These are phyloP conservation scores for Epichloe baconii DNA, from an alignment of 2,329 filamentous ascomycete genomes.

Conservation along the genomic window DNA sequence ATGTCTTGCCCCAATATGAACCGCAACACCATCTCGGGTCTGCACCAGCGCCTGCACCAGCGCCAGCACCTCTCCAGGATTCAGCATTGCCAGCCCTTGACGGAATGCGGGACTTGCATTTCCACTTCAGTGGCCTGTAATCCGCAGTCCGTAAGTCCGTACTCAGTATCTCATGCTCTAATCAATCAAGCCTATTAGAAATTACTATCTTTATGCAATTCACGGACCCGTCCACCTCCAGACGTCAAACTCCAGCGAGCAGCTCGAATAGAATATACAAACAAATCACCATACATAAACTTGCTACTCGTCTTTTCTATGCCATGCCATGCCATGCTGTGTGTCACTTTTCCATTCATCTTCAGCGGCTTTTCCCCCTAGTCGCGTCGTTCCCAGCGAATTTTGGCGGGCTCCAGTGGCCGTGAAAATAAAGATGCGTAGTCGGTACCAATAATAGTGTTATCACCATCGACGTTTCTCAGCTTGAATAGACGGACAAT, in stretches of 20 bases:
- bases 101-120: neutral
- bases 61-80: no score
- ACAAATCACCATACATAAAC: neutral
- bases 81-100: no score
- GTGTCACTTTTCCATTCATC: neutral
- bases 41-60: neutral
- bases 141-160: neutral
- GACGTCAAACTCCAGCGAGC: conserved; percentile 3
- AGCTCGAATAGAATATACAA: neutral
- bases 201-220: conserved; percentile 3
- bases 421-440: conserved; percentile 62
- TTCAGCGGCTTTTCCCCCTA: conserved; percentile 7
- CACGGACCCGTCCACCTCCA: neutral
- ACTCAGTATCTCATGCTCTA: neutral
- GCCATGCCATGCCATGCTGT: neutral
- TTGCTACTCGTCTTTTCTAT: neutral
- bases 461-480: conserved; percentile 57
- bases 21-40: neutral
- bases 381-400: conserved; percentile 63
- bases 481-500: conserved; percentile 72
- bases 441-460: conserved; percentile 54
- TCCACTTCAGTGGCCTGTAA: neutral
- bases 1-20: neutral
- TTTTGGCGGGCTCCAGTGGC: conserved; percentile 55
- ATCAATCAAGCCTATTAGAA: neutral